Evolutionary conservation across 495 filamentous ascomycete genomes (phyloP).

Genomic region (Xanthoparmelia taractica): DNA sequence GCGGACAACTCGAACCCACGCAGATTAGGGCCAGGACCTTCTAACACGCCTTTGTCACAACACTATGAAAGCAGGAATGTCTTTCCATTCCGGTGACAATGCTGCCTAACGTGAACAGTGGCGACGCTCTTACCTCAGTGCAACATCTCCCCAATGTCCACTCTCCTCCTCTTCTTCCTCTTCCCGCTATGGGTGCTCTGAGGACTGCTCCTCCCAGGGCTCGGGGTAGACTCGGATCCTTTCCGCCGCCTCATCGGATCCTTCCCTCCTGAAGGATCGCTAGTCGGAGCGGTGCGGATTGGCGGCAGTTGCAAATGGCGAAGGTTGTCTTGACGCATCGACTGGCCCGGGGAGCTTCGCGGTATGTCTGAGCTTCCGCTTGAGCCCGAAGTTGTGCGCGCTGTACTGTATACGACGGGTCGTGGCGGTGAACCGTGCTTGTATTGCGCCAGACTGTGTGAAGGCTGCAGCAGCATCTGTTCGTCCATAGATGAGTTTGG

Average conservation of each 20-base stretch:
- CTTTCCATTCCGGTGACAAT: background rate
- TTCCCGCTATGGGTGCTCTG: slow-evolving; percentile 22
- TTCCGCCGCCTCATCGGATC: slow-evolving; percentile 14
- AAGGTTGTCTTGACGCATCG: slow-evolving; percentile 21
- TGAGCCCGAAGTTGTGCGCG: slow-evolving; percentile 21
- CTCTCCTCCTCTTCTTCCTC: slow-evolving; percentile 27
- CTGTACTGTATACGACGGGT: slow-evolving; percentile 20
- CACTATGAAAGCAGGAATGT: background rate
- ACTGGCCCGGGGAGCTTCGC: slow-evolving; percentile 18
- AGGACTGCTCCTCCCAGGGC: slow-evolving; percentile 23
- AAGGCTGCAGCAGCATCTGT: slow-evolving; percentile 20
- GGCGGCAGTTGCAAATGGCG: slow-evolving; percentile 27
- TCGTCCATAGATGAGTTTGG: slow-evolving; percentile 14
- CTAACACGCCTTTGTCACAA: background rate
- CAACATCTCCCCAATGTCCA: slow-evolving; percentile 27
- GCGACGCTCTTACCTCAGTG: slow-evolving; percentile 13
- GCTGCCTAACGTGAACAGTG: background rate
- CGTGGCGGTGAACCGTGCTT: slow-evolving; percentile 23
- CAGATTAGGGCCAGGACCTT: background rate
- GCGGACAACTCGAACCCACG: slow-evolving; percentile 1
- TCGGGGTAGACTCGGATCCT: slow-evolving; percentile 20
- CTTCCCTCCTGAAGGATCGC: slow-evolving; percentile 17
- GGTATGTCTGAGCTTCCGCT: slow-evolving; percentile 22
- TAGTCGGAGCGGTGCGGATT: slow-evolving; percentile 23
- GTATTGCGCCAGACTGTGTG: slow-evolving; percentile 25